Evolutionary conservation across 2,329 filamentous ascomycete species (phyloP).

Genomic region (Atkinsonella hypoxylon): DNA sequence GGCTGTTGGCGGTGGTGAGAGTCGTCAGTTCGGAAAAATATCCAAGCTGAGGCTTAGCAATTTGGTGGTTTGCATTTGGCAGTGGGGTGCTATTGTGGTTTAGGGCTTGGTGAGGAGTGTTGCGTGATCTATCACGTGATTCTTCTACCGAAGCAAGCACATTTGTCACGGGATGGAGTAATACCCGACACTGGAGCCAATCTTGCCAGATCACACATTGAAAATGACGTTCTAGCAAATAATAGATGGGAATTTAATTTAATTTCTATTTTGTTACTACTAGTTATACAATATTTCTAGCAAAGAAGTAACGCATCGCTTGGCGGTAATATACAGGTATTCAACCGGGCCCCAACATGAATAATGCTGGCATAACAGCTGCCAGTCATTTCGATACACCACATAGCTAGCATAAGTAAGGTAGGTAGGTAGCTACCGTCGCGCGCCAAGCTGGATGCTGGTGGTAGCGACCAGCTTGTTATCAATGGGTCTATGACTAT

Average conservation of each 20-base stretch:
- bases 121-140: conserved; percentile 16
- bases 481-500: no score
- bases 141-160: no score
- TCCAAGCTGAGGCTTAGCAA: conserved; percentile 10
- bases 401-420: no score
- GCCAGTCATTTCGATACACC: neutral
- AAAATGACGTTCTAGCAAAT: no score
- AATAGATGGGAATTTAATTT: neutral
- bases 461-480: no score
- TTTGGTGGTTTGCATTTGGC: conserved; percentile 17
- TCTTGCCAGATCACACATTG: neutral
- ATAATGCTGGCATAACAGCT: neutral
- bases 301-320: neutral
- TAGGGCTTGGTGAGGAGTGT: conserved; percentile 17
- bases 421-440: no score
- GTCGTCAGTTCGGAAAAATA: conserved; percentile 10
- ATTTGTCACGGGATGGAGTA: neutral
- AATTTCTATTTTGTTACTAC: neutral
- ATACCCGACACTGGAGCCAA: neutral
- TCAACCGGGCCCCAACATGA: neutral
- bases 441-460: no score
- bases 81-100: conserved; percentile 12
- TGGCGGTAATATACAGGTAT: conserved; percentile 4
- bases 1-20: conserved; percentile 11
- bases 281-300: conserved; percentile 9